These are phyloP conservation scores for Chaetomiaceae sp. DNA, from an alignment of 2,329 filamentous ascomycete genomes.

Conservation along the genomic window DNA sequence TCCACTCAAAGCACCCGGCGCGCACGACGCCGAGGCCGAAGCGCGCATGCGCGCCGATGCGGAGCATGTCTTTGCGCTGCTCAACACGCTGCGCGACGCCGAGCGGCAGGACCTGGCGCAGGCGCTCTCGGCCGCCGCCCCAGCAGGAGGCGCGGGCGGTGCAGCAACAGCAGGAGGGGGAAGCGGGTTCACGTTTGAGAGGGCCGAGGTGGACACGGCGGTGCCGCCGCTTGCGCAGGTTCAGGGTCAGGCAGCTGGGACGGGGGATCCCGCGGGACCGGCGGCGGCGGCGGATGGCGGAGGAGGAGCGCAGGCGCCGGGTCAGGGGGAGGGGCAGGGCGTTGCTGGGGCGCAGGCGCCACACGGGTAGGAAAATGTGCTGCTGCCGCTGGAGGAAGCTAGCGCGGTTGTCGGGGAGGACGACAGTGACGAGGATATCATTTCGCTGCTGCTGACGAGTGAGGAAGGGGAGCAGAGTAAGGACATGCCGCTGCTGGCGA, in stretches of 20 bases:
- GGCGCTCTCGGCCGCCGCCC: not conserved
- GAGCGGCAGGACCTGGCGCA: constrained; percentile 22
- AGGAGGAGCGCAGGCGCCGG: too few relatives aligned
- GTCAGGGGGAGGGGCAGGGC: too few relatives aligned
- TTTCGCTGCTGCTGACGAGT: too few relatives aligned
- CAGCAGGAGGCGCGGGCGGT: not conserved
- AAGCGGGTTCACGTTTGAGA: not conserved
- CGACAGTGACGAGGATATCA: too few relatives aligned
- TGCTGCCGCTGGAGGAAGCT: too few relatives aligned
- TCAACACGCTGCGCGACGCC: constrained; percentile 28
- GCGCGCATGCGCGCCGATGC: constrained; percentile 32
- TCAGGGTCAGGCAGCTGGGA: not conserved
- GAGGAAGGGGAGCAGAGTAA: too few relatives aligned
- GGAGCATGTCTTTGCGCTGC: constrained; percentile 29
- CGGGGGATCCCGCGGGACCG: too few relatives aligned
- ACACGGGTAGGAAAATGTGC: too few relatives aligned
- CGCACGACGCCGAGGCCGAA: constrained; percentile 35
- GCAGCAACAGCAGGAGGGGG: not conserved
- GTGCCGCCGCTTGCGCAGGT: not conserved
- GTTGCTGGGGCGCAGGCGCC: too few relatives aligned
- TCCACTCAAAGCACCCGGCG: constrained; percentile 38
- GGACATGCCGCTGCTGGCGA: too few relatives aligned
- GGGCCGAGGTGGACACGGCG: not conserved
- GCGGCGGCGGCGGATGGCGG: too few relatives aligned
- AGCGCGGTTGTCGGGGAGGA: too few relatives aligned